phyloP scores from a whole-genome alignment of 2,329 filamentous ascomycete genomes.

The Sporothrix globosa region DNA sequence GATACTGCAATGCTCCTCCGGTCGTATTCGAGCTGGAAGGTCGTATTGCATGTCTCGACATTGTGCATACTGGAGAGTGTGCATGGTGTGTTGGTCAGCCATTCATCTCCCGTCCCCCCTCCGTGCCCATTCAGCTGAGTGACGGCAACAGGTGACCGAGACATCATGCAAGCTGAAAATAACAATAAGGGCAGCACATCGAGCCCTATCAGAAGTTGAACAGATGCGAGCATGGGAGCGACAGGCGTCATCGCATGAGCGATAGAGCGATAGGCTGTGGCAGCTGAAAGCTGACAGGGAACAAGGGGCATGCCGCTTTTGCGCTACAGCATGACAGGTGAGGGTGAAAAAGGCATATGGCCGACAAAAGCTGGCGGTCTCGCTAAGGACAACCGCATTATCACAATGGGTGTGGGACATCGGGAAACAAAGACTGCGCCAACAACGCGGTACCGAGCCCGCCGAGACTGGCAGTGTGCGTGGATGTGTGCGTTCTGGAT shows the following conservation, averaged over 20 bases:
- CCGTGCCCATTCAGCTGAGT: neutral
- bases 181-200: neutral
- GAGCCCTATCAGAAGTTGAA: neutral
- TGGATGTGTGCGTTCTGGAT: neutral
- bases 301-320: slow-evolving; percentile 4
- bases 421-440: neutral
- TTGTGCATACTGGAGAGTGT: neutral
- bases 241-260: neutral
- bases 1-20: too few species aligned
- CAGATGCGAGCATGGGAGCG: neutral
- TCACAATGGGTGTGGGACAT: neutral
- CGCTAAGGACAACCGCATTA: neutral
- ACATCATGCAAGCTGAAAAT: slow-evolving; percentile 14
- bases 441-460: neutral
- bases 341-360: neutral
- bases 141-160: neutral
- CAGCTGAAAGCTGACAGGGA: neutral
- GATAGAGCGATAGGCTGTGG: neutral
- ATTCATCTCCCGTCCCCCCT: neutral
- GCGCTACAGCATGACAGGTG: neutral
- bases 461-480: neutral
- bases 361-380: neutral
- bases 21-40: slow-evolving; percentile 9
- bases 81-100: neutral
- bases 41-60: neutral